Conservation (phyloP, 495 filamentous ascomycete genomes). For the Xylaria flabelliformis region DNA sequence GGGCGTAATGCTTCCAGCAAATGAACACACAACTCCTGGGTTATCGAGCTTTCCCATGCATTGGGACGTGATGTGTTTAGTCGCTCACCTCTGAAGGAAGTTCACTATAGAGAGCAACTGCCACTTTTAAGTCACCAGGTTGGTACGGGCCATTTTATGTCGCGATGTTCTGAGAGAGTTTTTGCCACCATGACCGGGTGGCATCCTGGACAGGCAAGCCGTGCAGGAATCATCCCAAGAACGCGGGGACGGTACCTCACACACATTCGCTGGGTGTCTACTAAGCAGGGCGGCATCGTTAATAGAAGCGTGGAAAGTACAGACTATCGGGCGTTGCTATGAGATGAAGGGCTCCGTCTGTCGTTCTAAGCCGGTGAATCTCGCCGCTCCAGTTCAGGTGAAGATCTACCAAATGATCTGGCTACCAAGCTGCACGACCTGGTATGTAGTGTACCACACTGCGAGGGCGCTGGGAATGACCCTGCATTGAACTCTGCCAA, state of each 20-base stretch:
- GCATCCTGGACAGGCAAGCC: slow-evolving; percentile 25
- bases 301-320: slow-evolving; percentile 15
- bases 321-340: slow-evolving; percentile 19
- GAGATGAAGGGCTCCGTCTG: slow-evolving; percentile 23
- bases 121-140: background rate
- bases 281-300: slow-evolving; percentile 19
- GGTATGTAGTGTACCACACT: slow-evolving; percentile 10
- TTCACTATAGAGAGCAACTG: slow-evolving; percentile 9
- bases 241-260: slow-evolving; percentile 24
- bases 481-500: slow-evolving; percentile 30
- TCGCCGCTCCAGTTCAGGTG: slow-evolving; percentile 28
- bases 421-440: slow-evolving; percentile 27
- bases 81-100: slow-evolving; percentile 27
- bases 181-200: slow-evolving; percentile 25
- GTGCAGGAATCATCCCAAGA: slow-evolving; percentile 4
- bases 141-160: slow-evolving; percentile 27
- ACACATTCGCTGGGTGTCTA: slow-evolving; percentile 14
- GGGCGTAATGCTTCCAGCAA: slow-evolving; percentile 22
- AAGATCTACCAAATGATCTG: slow-evolving; percentile 32
- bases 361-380: slow-evolving; percentile 25
- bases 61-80: slow-evolving; percentile 19
- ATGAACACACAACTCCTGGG: slow-evolving; percentile 17
- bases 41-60: slow-evolving; percentile 5
- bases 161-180: slow-evolving; percentile 17
- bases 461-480: slow-evolving; percentile 22